Base-by-base conservation (phyloP, 768 basidiomycete species). In the Cystofilobasidium bisporidii region DNA sequence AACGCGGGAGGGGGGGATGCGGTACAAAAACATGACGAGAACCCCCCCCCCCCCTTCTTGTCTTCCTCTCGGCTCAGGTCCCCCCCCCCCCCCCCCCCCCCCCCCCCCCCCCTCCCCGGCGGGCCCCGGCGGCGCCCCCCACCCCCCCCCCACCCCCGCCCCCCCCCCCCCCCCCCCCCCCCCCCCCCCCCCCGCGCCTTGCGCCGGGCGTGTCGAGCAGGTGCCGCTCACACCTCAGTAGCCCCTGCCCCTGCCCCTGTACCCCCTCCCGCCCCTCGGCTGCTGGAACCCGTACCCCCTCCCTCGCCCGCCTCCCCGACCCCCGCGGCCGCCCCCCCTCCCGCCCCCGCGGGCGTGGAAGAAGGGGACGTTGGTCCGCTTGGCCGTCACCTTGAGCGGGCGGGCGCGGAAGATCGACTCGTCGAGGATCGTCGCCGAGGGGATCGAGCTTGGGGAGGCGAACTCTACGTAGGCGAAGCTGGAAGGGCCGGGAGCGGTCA, bases 401-500 rank as follows among this genome's bases (percentile, higher is more conserved):
- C 68, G 57, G 40, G 33, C 36, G 68, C 88, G 84, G 82, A 99
- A 96, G 73, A 93, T 78, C n/a, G 89, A 92, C 72, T 97, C 93
- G 78, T 98, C 91, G 81, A 99, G 83, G 18, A 92, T 86, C 71
- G 96, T 74, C 17, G 94, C 92, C 69, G 91, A 87, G 73, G 90
- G 87, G 71, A 98, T 87, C 71, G 89, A 86, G 67, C 89, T 86
- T 45, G 92, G 82, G 74, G 96, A 92, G 73, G 96, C 86, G 77
- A 99, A 99, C 77, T 99, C 96, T 53, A 99, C 93, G 80, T 99
- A 99, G 63, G 94, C 94, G 80, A 88, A 99, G 61, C 93, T 97
- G 32, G 4, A 22, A 43, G 17, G 43, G 14, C 14, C 43, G 43
- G 40, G 40, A 17, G 40, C 40, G 40, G 10, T 20, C 8, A 50